These are phyloP conservation scores for Groenewaldozyma tartarivorans DNA, from an alignment of 805 yeast genomes.

Conservation along the genomic window DNA sequence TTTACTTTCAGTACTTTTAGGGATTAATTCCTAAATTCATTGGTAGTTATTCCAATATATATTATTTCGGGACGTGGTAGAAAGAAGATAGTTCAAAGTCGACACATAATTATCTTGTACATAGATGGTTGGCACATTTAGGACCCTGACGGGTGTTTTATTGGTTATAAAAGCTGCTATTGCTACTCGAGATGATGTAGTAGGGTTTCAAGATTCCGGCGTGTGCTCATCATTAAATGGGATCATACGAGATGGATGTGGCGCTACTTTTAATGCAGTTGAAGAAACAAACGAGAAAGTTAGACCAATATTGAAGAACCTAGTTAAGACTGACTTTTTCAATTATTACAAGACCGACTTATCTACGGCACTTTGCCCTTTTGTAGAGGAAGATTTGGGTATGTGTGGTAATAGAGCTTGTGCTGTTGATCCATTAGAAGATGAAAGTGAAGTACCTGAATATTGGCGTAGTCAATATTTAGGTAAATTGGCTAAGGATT, in stretches of 20 bases:
- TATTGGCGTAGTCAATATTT: slow-evolving; percentile 66
- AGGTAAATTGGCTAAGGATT: slow-evolving; percentile 38
- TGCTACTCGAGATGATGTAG: slow-evolving; percentile 1
- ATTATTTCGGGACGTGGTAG: too few species aligned
- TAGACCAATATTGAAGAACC: slow-evolving; percentile 45
- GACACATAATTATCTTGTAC: too few species aligned
- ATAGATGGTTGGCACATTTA: not conserved
- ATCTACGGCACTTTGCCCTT: slow-evolving; percentile 64
- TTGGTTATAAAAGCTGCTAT: not conserved
- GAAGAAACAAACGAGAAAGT: slow-evolving; percentile 42
- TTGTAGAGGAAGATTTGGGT: slow-evolving; percentile 68
- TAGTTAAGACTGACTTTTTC: slow-evolving; percentile 74
- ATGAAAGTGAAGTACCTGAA: slow-evolving; percentile 61
- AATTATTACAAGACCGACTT: slow-evolving; percentile 78
- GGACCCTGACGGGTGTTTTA: not conserved
- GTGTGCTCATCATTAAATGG: slow-evolving; percentile 9
- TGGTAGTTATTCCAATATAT: too few species aligned
- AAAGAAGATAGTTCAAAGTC: too few species aligned
- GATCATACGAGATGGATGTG: slow-evolving; percentile 17
- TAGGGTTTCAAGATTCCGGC: slow-evolving; percentile 8
- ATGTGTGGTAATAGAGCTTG: slow-evolving; percentile 82
- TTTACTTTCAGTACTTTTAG: too few species aligned
- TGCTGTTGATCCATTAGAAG: slow-evolving; percentile 78
- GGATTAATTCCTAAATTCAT: too few species aligned
- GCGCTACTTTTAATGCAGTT: slow-evolving; percentile 33